Evolutionary conservation across 2,329 filamentous ascomycete genomes (phyloP).

Genomic region (Trichophaea hybrida): DNA sequence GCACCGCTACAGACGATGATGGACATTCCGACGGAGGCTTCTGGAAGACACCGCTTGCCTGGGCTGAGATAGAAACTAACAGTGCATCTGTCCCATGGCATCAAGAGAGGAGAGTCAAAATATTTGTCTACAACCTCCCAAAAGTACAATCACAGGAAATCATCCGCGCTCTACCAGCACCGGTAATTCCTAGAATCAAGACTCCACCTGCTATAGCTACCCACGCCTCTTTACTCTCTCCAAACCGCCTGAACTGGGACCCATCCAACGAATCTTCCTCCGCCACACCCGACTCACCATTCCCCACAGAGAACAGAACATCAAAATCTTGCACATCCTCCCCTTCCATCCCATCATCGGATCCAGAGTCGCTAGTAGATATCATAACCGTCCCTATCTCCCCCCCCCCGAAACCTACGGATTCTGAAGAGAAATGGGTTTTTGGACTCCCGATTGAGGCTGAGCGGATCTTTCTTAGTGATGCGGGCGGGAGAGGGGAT

Average conservation of each 20-base stretch:
- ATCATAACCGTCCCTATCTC: not conserved
- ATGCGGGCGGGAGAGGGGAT: conserved; percentile 33
- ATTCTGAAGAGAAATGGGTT: conserved; percentile 34
- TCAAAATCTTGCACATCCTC: not conserved
- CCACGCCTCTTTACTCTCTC: conserved; percentile 6
- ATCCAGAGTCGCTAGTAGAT: not conserved
- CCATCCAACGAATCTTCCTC: conserved; percentile 11
- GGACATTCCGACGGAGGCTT: conserved; percentile 23
- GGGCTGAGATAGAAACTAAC: conserved; percentile 91
- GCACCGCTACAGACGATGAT: conserved; percentile 20
- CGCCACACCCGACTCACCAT: conserved; percentile 24
- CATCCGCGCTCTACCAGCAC: conserved; percentile 24
- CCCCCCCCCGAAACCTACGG: too few relatives aligned
- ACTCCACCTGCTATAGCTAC: conserved; percentile 25
- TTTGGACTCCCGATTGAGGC: conserved; percentile 40
- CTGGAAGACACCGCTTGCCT: conserved; percentile 39
- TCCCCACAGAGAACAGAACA: not conserved
- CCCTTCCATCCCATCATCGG: not conserved
- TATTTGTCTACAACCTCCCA: conserved; percentile 46
- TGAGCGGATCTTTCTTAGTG: conserved; percentile 30
- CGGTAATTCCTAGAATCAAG: conserved; percentile 11
- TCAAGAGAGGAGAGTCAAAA: conserved; percentile 68
- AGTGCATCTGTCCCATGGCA: conserved; percentile 94
- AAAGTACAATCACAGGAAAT: conserved; percentile 27
- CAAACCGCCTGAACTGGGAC: not conserved